Percentiles rank a stretch among this genome's conserved stretches.
phyloP scores from a whole-genome alignment of 2,329 filamentous ascomycete species.

The Boeremia lycopersici region DNA sequence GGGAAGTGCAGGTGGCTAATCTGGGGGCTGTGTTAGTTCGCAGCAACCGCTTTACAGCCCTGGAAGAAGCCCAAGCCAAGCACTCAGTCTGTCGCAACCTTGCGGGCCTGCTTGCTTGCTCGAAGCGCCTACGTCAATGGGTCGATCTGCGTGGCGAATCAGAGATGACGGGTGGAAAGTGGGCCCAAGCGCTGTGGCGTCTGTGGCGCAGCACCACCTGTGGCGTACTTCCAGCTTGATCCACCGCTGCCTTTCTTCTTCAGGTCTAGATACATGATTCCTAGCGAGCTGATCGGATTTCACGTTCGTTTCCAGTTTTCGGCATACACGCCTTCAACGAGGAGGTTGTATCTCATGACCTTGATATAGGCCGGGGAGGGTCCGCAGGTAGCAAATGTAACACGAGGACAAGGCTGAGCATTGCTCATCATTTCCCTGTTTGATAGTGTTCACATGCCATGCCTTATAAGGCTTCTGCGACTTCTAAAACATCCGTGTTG shows the following conservation, averaged over 20 bases:
- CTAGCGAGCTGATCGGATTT: too few species aligned
- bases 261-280: too few species aligned
- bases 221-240: background rate
- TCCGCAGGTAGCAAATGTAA: too few species aligned
- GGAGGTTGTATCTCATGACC: too few species aligned
- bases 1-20: constrained; percentile 5
- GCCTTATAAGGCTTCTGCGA: too few species aligned
- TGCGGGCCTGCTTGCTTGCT: constrained; percentile 8
- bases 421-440: too few species aligned
- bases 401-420: too few species aligned
- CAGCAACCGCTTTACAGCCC: constrained; percentile 2
- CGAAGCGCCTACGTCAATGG: constrained; percentile 11
- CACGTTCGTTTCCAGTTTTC: too few species aligned
- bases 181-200: background rate
- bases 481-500: too few species aligned
- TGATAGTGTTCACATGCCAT: too few species aligned
- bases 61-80: constrained; percentile 12
- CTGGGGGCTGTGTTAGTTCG: constrained; percentile 13
- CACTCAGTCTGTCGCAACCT: constrained; percentile 11
- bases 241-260: background rate
- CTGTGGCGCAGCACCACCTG: background rate
- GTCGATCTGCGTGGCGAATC: constrained; percentile 10
- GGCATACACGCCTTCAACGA: background rate
- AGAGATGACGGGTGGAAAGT: background rate
- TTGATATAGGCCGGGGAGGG: too few species aligned